Percentiles rank a stretch among this genome's conserved stretches.
These are phyloP conservation scores for Leccinum solheimii DNA, from an alignment of 1,284 basidiomycete species.

Conservation along the genomic window DNA sequence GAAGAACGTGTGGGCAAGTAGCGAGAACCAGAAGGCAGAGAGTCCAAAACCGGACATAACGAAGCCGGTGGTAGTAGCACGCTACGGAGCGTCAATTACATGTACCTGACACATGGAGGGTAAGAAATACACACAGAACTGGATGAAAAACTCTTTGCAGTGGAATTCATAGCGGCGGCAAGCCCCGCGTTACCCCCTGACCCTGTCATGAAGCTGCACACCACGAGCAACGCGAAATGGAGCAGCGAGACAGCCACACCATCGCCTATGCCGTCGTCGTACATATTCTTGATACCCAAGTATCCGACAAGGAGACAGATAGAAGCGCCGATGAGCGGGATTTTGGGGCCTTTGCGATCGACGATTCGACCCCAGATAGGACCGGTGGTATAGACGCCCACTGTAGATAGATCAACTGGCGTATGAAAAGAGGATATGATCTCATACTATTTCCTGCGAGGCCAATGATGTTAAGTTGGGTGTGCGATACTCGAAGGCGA, in stretches of 20 bases:
- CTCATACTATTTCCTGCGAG: conserved; percentile 61
- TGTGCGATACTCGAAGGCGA: conserved; percentile 70
- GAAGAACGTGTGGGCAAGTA: conserved; percentile 62
- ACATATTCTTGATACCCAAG: conserved; percentile 63
- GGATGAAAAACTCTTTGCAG: conserved; percentile 66
- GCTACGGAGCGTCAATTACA: conserved; percentile 36
- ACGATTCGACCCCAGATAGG: conserved; percentile 73
- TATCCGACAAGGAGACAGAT: conserved; percentile 63
- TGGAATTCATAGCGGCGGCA: conserved; percentile 57
- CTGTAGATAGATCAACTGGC: conserved; percentile 36
- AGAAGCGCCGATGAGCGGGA: conserved; percentile 49
- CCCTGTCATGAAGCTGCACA: conserved; percentile 60
- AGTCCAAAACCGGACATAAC: conserved; percentile 84
- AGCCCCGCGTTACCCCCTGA: conserved; percentile 62
- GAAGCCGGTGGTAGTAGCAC: conserved; percentile 70
- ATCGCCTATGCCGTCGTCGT: conserved; percentile 46
- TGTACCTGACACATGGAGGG: neutral
- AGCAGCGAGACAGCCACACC: conserved; percentile 21
- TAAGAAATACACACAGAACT: conserved; percentile 39
- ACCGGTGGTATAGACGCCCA: conserved; percentile 58
- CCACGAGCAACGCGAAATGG: conserved; percentile 44
- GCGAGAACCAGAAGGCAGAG: conserved; percentile 79
- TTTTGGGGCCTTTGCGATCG: conserved; percentile 61
- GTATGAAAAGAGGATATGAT: conserved; percentile 8
- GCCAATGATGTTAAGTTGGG: conserved; percentile 73